Evolutionary conservation across 2,329 filamentous ascomycete species (phyloP), one percentile per base, ranked within the genome.

Genomic region (Conoideocrella luteorostrata): DNA sequence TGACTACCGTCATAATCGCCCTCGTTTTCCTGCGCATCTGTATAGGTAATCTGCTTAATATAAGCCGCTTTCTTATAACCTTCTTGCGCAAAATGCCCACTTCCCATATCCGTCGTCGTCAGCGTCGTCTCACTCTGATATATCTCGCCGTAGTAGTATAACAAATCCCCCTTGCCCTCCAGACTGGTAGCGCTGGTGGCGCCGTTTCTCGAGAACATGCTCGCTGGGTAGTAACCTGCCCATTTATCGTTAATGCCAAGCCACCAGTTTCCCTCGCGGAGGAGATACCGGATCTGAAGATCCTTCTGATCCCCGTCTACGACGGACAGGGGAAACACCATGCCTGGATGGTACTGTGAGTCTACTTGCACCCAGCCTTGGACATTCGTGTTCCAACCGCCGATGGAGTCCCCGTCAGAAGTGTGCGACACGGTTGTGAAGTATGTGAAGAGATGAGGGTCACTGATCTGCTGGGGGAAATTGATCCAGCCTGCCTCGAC

Each of bases 401-500:
- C 45, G 9, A 45, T n/a, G 29, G 43, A 24, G 23, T 53, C 50
- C 21, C 43, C 45, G 4, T 34, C 11, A 3, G 23, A 18, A n/a
- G 7, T 7, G 43, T 53, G 46, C 26, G 45, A 48, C 26, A 46
- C 49, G 41, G 41, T 48, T 17, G 46, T 53, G 39, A 40, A 53
- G 33, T 44, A 53, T 17, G 46, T 23, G 41, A 53, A 53, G 15
- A 53, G 45, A 30, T 47, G 46, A 6, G 50, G 46, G n/a, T 40
- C 12, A 11, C 28, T 9, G 2, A 33, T 39, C 20, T 46, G 46
- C 7, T 40, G 22, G 0, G 51, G 51, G 18, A 42, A 48, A 41
- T 44, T 41, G 44, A 51, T 53, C 48, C 48, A 51, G 4, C 51
- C 51, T 22, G 50, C 48, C 41, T 53, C 51, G 18, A 52, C 28